Base-by-base conservation (phyloP, 106 monocot species). In the Phalaenopsis aphrodite region DNA sequence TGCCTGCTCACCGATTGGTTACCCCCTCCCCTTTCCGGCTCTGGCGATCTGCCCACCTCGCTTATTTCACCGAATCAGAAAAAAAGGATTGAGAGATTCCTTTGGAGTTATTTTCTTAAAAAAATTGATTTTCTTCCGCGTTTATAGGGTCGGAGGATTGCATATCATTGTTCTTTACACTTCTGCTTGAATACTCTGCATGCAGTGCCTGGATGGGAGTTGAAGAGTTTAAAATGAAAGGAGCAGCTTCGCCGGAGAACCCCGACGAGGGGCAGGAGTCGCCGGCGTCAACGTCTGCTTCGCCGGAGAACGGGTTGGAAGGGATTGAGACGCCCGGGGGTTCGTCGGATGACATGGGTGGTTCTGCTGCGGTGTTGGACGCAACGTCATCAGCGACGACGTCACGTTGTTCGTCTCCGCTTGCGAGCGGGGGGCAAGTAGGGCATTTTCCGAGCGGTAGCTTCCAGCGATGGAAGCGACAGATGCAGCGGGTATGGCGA, bases 401-500 rank as follows among this genome's bases (percentile, higher is more conserved):
- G n/a, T 81, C 85, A 45, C 57, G 43, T 6, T 82, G 56, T 39
- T 84, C 80, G 72, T 79, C 87, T 66, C 81, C 83, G 77, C 49
- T 75, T 19, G 55, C 76, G 55, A 64, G 42, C 55, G 48, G 79
- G 68, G 69, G 79, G 76, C 76, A 78, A 67, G 58, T 75, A 41
- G 65, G 80, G 66, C 90, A 97, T 81, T 79, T 83, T 80, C 72
- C 88, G 61, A 91, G 81, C 78, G 82, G 77, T 45, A 96, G 92
- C 82, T 90, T 96, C 82, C 96, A 94, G 84, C 79, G 82, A 72
- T 97, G 85, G 84, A 85, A 77, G 84, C 82, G 78, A 49, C 94
- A 97, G 84, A 79, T 97, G 91, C 96, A 94, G 82, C 84, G 88
- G 55, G 93, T 87, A 30, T 97, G 94, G 96, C 76, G 82, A 36